Evolutionary conservation across 805 yeast genomes (phyloP).

Genomic region (Sugiyamaella marilandica): DNA sequence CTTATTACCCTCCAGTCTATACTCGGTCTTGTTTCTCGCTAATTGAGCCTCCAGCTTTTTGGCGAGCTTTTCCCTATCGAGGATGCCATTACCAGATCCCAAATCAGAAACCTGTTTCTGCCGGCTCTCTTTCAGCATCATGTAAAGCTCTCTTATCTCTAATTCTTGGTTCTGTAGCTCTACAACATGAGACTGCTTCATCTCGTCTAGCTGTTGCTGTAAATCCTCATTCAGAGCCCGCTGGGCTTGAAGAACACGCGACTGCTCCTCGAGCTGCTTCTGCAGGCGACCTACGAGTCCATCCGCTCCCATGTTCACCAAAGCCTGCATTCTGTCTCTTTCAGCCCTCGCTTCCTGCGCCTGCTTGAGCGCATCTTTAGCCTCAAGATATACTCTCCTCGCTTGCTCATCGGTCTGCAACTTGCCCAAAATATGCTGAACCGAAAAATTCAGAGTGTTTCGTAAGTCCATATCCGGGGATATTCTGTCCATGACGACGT

Average conservation of each 20-base stretch:
- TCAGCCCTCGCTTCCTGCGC: constrained; percentile 58
- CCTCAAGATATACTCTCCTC: constrained; percentile 57
- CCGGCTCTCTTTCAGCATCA: constrained; percentile 46
- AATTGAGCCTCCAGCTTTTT: constrained; percentile 30
- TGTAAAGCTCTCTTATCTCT: constrained; percentile 54
- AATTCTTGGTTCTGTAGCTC: constrained; percentile 45
- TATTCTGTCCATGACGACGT: constrained; percentile 49
- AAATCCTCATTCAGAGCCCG: constrained; percentile 59
- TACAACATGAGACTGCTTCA: constrained; percentile 40
- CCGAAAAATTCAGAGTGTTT: constrained; percentile 69
- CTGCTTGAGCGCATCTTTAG: constrained; percentile 47
- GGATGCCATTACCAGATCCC: constrained; percentile 24
- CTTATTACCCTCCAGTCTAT: constrained; percentile 36
- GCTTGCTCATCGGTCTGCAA: constrained; percentile 86
- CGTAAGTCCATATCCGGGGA: constrained; percentile 46
- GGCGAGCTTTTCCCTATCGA: constrained; percentile 31
- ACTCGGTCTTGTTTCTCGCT: constrained; percentile 35
- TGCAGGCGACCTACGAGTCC: constrained; percentile 59
- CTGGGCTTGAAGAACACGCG: constrained; percentile 51
- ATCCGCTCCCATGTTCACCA: constrained; percentile 70
- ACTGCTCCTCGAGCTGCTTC: constrained; percentile 60
- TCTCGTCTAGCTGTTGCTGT: constrained; percentile 56
- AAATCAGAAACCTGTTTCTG: constrained; percentile 15
- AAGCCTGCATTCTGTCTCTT: constrained; percentile 57
- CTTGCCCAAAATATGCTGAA: constrained; percentile 64